These are phyloP conservation scores for Cynanchum wilfordii DNA, from an alignment of 257 asterid genomes.

Conservation along the genomic window DNA sequence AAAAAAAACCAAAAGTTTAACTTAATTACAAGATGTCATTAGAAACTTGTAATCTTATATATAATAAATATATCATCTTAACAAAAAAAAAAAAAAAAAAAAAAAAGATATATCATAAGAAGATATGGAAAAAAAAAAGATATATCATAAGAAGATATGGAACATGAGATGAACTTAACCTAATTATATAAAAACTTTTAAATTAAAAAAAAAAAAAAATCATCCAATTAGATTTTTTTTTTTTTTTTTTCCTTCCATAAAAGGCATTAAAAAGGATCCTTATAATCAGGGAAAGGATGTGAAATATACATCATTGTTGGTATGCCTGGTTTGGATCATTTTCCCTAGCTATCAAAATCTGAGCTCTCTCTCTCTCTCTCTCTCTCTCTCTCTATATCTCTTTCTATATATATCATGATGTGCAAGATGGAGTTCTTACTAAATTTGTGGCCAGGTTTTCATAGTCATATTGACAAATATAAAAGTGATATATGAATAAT, in stretches of 20 bases:
- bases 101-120: too few relatives aligned
- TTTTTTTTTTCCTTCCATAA: neutral
- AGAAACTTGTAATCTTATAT: too few relatives aligned
- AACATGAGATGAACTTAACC: too few relatives aligned
- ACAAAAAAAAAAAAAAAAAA: too few relatives aligned
- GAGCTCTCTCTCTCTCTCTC: neutral
- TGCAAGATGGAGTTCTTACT: neutral
- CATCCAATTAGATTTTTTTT: neutral
- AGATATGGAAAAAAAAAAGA: too few relatives aligned
- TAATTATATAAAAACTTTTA: too few relatives aligned
- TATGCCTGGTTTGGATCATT: neutral
- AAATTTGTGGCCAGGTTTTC: constrained; percentile 13
- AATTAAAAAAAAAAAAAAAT: neutral
- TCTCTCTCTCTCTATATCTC: neutral
- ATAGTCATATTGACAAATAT: neutral
- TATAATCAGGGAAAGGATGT: neutral
- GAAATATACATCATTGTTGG: neutral
- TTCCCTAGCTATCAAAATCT: neutral
- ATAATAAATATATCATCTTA: too few relatives aligned
- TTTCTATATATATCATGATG: neutral
- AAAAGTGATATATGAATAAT: too few relatives aligned
- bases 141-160: too few relatives aligned
- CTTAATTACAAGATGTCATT: too few relatives aligned
- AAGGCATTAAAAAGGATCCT: neutral
- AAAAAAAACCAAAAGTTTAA: too few relatives aligned